Evolutionary conservation across 192 early-diverging fungal species (phyloP).

Genomic region (Coemansia asiatica): DNA sequence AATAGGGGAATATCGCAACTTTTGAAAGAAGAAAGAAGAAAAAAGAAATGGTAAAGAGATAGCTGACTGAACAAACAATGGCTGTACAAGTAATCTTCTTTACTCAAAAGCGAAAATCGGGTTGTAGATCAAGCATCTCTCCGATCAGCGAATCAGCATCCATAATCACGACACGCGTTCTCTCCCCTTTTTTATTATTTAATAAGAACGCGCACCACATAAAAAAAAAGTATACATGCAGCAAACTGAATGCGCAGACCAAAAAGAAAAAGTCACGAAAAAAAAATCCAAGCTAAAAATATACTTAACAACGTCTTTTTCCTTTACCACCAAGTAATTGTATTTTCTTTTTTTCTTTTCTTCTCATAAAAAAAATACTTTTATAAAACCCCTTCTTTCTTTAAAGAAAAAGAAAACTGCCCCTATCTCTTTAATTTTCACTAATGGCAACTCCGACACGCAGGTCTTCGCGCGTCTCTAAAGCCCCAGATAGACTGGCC

Average conservation of each 20-base stretch:
- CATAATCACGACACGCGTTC: neutral
- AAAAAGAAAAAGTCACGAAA: too few relatives aligned
- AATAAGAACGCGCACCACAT: neutral
- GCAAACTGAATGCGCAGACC: too few relatives aligned
- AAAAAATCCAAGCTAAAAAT: too few relatives aligned
- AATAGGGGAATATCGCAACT: neutral
- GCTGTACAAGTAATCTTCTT: too few relatives aligned
- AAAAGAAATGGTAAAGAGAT: too few relatives aligned
- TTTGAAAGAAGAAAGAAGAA: neutral
- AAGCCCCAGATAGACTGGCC: slow-evolving; percentile 35
- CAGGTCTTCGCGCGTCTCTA: slow-evolving; percentile 38
- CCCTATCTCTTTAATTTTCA: neutral
- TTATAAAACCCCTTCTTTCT: neutral
- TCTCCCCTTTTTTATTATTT: too few relatives aligned
- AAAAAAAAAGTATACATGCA: slow-evolving; percentile 12
- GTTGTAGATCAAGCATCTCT: neutral
- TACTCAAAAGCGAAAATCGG: neutral
- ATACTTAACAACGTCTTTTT: too few relatives aligned
- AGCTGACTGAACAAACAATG: too few relatives aligned
- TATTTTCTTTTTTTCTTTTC: slow-evolving; percentile 2
- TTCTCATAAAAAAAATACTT: neutral
- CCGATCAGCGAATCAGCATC: slow-evolving; percentile 7
- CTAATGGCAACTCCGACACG: slow-evolving; percentile 30
- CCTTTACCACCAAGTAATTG: too few relatives aligned
- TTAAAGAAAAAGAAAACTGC: neutral